Evolutionary conservation across 1,284 basidiomycete genomes (phyloP).

Genomic region (Cystobasidium pallidum): DNA sequence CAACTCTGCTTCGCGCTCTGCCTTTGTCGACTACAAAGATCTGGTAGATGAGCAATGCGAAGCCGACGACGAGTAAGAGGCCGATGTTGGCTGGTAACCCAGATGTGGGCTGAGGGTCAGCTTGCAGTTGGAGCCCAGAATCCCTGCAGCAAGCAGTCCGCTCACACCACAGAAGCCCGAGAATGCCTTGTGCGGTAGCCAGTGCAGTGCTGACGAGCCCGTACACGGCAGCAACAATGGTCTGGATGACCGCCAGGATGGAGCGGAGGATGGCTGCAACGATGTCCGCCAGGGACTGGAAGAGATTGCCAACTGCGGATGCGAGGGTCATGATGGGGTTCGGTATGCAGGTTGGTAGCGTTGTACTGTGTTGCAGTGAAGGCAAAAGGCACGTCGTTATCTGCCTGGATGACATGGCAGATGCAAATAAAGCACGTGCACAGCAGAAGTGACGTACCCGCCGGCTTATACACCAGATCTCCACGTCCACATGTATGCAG

Average conservation of each 20-base stretch:
- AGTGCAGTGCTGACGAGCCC: slow-evolving; percentile 22
- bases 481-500: not conserved
- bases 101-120: not conserved
- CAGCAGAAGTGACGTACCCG: slow-evolving; percentile 1
- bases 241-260: slow-evolving; percentile 25
- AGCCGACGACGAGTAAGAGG: slow-evolving; percentile 23
- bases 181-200: slow-evolving; percentile 4
- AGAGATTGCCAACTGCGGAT: slow-evolving; percentile 31
- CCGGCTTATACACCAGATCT: not conserved
- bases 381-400: not conserved
- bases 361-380: slow-evolving; percentile 10
- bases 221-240: not conserved
- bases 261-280: slow-evolving; percentile 21
- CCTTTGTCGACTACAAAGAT: slow-evolving; percentile 37
- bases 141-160: not conserved
- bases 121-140: not conserved
- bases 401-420: not conserved
- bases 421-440: slow-evolving; percentile 9
- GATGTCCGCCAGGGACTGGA: slow-evolving; percentile 24
- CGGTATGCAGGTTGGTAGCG: not conserved
- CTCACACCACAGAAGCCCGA: slow-evolving; percentile 38
- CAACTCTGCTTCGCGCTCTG: not conserved
- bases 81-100: slow-evolving; percentile 24
- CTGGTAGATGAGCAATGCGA: slow-evolving; percentile 38
- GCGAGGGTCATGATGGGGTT: slow-evolving; percentile 25